These are phyloP conservation scores for Phialocephala sp. DNA, from an alignment of 2,329 filamentous ascomycete species.

Conservation along the genomic window DNA sequence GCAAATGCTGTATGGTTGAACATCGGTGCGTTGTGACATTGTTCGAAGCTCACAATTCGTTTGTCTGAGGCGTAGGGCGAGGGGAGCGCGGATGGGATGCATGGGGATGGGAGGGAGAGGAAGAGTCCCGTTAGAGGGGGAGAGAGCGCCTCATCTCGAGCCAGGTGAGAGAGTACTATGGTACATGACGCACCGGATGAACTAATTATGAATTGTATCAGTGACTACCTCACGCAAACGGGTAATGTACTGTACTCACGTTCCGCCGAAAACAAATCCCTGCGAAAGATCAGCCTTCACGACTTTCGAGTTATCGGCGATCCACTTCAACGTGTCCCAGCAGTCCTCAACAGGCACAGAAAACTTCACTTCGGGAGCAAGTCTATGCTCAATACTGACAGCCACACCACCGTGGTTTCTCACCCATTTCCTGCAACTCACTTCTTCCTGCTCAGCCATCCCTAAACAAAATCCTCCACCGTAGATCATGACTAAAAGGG, in stretches of 20 bases:
- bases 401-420: slow-evolving; percentile 44
- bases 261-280: not conserved
- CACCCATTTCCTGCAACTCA: slow-evolving; percentile 41
- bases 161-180: slow-evolving; percentile 47
- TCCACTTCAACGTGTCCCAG: slow-evolving; percentile 52
- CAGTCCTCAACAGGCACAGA: slow-evolving; percentile 50
- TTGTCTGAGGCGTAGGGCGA: slow-evolving; percentile 36
- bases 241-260: not conserved
- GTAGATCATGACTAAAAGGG: slow-evolving; percentile 43
- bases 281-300: not conserved
- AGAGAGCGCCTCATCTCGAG: slow-evolving; percentile 47
- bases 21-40: not conserved
- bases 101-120: slow-evolving; percentile 49
- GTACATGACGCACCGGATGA: slow-evolving; percentile 46
- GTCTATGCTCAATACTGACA: slow-evolving; percentile 49
- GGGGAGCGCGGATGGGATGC: slow-evolving; percentile 30
- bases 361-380: slow-evolving; percentile 54
- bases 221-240: not conserved
- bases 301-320: slow-evolving; percentile 31
- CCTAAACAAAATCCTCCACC: slow-evolving; percentile 45
- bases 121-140: slow-evolving; percentile 54
- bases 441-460: slow-evolving; percentile 42
- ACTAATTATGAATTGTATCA: not conserved
- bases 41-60: not conserved
- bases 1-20: not conserved